A percentile compares a stretch with the other conserved stretches of the same genome.
phyloP scores from a whole-genome alignment of 345 rosid species.

The Euphorbia peplus region DNA sequence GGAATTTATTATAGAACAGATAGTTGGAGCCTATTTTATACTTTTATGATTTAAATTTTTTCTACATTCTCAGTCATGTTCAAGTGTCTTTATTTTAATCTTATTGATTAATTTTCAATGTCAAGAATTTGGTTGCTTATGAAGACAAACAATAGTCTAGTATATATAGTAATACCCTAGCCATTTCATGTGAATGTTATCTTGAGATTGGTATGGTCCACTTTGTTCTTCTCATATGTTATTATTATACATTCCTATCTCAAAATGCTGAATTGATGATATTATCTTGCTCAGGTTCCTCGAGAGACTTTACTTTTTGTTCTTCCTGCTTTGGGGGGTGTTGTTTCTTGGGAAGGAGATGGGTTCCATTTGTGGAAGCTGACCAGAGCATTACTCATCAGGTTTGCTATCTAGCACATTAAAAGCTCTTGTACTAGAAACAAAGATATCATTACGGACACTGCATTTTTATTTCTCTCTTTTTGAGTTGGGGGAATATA shows the following conservation, averaged over 20 bases:
- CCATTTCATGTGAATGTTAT: slow-evolving; percentile 8
- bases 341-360: slow-evolving; percentile 94
- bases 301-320: slow-evolving; percentile 86
- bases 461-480: not conserved
- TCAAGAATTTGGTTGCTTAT: not conserved
- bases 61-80: not conserved
- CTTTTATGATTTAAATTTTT: not conserved
- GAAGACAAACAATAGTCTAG: not conserved
- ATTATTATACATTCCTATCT: not conserved
- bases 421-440: not conserved
- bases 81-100: not conserved
- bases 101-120: not conserved
- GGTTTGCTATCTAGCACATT: slow-evolving; percentile 39
- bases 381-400: slow-evolving; percentile 89
- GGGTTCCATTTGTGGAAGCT: slow-evolving; percentile 79
- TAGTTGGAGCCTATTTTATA: not conserved
- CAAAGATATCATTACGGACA: not conserved
- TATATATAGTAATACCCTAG: not conserved
- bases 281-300: slow-evolving; percentile 61
- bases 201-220: not conserved
- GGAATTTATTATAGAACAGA: not conserved
- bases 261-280: not conserved
- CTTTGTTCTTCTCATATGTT: not conserved
- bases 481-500: not conserved
- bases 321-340: slow-evolving; percentile 91